Evolutionary conservation across 129 eudicot species (phyloP).

Genomic region (Arctium lappa): DNA sequence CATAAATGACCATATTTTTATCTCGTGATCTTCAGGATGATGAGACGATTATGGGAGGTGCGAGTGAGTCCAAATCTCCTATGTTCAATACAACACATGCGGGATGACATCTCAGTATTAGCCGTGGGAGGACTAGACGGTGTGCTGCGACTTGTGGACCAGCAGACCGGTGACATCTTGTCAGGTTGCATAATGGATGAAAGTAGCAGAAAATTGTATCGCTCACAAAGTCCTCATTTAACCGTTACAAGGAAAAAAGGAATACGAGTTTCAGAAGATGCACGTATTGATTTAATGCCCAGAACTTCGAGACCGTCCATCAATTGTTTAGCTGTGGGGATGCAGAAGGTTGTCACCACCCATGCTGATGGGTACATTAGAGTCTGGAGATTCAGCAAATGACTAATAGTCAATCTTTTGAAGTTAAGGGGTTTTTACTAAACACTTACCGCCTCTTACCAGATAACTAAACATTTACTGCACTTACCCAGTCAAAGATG

Average conservation of each 20-base stretch:
- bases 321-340: slow-evolving; percentile 73
- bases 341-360: slow-evolving; percentile 80
- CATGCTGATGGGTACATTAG: slow-evolving; percentile 57
- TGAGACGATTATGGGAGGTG: slow-evolving; percentile 58
- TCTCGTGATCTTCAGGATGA: slow-evolving; percentile 41
- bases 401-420: background rate
- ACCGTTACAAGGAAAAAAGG: slow-evolving; percentile 45
- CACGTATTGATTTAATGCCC: slow-evolving; percentile 56
- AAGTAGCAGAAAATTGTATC: slow-evolving; percentile 24
- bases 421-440: background rate
- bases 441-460: background rate
- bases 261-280: slow-evolving; percentile 55
- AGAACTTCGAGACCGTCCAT: slow-evolving; percentile 57
- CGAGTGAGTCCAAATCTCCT: slow-evolving; percentile 69
- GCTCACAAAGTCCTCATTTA: slow-evolving; percentile 19
- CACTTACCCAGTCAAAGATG: background rate
- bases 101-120: slow-evolving; percentile 47
- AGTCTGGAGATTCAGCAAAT: slow-evolving; percentile 63
- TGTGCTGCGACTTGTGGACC: slow-evolving; percentile 59
- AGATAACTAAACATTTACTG: background rate
- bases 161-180: slow-evolving; percentile 54
- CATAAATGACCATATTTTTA: background rate
- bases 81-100: slow-evolving; percentile 65
- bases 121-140: slow-evolving; percentile 90
- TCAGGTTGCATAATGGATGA: slow-evolving; percentile 53